Evolutionary conservation across 495 filamentous ascomycete genomes (phyloP).

Genomic region (Parachaetomium inaequale): DNA sequence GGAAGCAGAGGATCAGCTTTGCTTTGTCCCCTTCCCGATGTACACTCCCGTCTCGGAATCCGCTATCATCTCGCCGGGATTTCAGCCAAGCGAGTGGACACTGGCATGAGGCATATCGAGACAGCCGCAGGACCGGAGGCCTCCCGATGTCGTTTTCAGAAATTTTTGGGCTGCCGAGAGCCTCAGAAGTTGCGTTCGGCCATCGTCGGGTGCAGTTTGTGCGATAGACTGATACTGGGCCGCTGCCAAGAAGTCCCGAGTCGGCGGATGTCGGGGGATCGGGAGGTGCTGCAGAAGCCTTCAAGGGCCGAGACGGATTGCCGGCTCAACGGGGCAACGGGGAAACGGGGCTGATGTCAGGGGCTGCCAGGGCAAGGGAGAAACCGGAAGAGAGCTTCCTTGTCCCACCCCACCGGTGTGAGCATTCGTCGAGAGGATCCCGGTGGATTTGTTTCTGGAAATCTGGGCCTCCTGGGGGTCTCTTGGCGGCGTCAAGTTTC

Average conservation of each 20-base stretch:
- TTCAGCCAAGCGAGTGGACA: background rate
- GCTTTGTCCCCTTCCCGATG: background rate
- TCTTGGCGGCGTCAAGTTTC: background rate
- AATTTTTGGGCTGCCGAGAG: background rate
- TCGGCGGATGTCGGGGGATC: conserved; percentile 30
- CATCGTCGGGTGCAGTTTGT: conserved; percentile 14
- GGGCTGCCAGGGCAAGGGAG: conserved; percentile 12
- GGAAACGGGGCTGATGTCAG: background rate
- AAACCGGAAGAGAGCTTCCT: conserved; percentile 11
- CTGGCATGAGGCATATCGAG: background rate
- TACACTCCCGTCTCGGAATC: background rate
- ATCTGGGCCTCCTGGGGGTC: background rate
- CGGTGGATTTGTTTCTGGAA: background rate
- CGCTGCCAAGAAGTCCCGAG: conserved; percentile 22
- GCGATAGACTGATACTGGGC: background rate
- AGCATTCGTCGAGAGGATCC: background rate
- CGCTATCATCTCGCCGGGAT: background rate
- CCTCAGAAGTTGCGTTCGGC: conserved; percentile 6
- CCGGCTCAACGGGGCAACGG: conserved; percentile 12
- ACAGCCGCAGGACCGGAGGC: background rate
- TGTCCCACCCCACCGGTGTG: conserved; percentile 1
- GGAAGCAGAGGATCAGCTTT: background rate
- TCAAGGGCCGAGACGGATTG: conserved; percentile 13
- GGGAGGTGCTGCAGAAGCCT: conserved; percentile 13
- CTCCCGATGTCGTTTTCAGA: background rate